Base-by-base conservation (phyloP, 352 stramenopile species). In the Phytophthora foliorum region DNA sequence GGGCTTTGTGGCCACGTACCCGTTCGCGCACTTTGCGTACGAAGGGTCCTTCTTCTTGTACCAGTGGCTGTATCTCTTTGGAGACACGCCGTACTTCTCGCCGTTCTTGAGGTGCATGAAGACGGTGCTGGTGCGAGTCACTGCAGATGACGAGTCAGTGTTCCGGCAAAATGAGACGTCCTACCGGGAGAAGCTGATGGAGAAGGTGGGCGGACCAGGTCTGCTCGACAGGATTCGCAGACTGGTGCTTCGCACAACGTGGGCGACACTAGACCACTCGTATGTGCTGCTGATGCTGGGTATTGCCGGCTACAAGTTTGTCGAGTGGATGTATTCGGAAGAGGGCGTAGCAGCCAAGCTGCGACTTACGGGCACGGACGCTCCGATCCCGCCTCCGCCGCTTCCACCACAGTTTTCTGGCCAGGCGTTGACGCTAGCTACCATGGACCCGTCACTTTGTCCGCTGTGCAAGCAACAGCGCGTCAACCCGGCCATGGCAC, bases 241-340 rank as follows among this genome's bases (percentile, higher is more conserved):
- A 49, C 54, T 82, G 21, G 54, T 81, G 21, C 65, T 90, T 42
- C 79, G 75, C 4, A 69, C 77, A 9, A 89, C 79, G 14, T 96
- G 89, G 89, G 73, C 78, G 3, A 82, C 81, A 25, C 62, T 89
- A 11, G 89, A 96, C 62, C 82, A 96, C 72, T 96, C 86, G 69
- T 93, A 95, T 50, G 80, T 92, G 52, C 67, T 95, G 46, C 65
- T 96, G 16, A 66, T 95, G 24, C 51, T 94, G 21, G 81, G 86
- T 41, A 89, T 96, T 63, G 86, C 87, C 1, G 76, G 81, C 34
- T 96, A 94, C 77, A 96, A 96, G 60, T 90, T 94, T 46, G 65
- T 94, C 42, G 89, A 96, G 65, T 96, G 89, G 89, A 92, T 96
- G 81, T 94, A 96, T 74, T 94, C 86, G 45, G 89, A 96, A 50